Base-by-base conservation (phyloP, 2,329 filamentous ascomycete species). In the Teratosphaeriaceae sp. region DNA sequence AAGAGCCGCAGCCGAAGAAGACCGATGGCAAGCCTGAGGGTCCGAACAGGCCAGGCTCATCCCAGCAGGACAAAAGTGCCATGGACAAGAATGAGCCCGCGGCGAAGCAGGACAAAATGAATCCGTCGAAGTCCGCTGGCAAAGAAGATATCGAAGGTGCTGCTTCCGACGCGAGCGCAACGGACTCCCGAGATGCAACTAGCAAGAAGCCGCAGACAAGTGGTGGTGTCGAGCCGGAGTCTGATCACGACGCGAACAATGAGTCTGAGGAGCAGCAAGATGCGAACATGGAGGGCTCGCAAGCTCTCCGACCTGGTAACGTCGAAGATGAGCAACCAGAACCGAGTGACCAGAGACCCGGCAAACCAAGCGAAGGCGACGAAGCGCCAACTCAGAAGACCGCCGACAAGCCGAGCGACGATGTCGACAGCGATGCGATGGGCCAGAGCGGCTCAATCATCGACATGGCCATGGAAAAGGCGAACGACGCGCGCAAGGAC, bases 381-480 rank as follows among this genome's bases (percentile, higher is more conserved):
- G 31, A n/a, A n/a, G n/a, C n/a, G n/a, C n/a, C n/a, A n/a, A n/a
- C n/a, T n/a, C n/a, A n/a, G 16, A 23, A 21, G 15, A 15, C 35
- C 16, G 31, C 23, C 37, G 27, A 43, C 13, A 29, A 38, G 2
- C 9, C 20, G 36, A 27, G 29, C 15, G 20, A 30, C 5, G 38
- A 38, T 22, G 40, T 51, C 6, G 47, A 48, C 7, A 54, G 53
- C 9, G 56, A 59, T 44, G 55, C 56, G 13, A 59, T 59, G 56
- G 55, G 55, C 38, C 53, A 55, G 38, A 52, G 47, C 21, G 56
- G 56, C 24, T 51, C 50, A 2, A 50, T 55, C 42, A 49, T 59
- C 39, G 53, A 59, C 24, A 38, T 55, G 42, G 43, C 42, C 27
- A 46, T 49, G 38, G 45, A 59, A 45, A 46, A 49, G 29, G 50